phyloP scores from a whole-genome alignment of 2,329 filamentous ascomycete genomes.

The Teratosphaeria destructans region DNA sequence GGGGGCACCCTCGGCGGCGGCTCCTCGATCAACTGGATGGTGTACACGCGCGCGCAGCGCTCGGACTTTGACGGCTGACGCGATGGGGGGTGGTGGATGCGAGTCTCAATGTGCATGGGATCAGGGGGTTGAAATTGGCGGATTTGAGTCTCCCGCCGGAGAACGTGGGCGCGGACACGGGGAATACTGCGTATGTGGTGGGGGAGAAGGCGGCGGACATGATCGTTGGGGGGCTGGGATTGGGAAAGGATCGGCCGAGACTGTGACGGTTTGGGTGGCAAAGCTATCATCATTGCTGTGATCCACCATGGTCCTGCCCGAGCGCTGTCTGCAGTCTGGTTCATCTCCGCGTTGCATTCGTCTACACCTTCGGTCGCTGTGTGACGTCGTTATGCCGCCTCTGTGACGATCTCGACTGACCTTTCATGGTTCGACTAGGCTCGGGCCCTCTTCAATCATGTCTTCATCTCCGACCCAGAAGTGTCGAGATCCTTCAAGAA shows the following conservation, averaged over 20 bases:
- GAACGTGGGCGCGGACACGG: conserved; percentile 38
- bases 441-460: background rate
- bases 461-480: background rate
- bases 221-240: conserved; percentile 30
- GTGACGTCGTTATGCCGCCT: no score
- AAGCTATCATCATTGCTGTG: background rate
- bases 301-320: background rate
- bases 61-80: conserved; percentile 42
- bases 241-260: conserved; percentile 1
- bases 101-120: conserved; percentile 31
- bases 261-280: background rate
- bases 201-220: conserved; percentile 34
- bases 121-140: conserved; percentile 31
- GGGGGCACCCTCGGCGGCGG: conserved; percentile 52
- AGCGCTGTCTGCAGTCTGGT: no score
- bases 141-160: conserved; percentile 34
- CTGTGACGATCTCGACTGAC: background rate
- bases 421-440: background rate
- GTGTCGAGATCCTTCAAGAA: conserved; percentile 40
- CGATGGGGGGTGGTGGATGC: conserved; percentile 31
- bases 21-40: conserved; percentile 31
- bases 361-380: no score
- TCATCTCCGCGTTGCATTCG: no score
- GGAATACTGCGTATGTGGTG: conserved; percentile 35
- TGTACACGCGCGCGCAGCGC: conserved; percentile 35